These are phyloP conservation scores for Cyberlindnera euphorbiiphila DNA, from an alignment of 805 yeast species.

Conservation along the genomic window DNA sequence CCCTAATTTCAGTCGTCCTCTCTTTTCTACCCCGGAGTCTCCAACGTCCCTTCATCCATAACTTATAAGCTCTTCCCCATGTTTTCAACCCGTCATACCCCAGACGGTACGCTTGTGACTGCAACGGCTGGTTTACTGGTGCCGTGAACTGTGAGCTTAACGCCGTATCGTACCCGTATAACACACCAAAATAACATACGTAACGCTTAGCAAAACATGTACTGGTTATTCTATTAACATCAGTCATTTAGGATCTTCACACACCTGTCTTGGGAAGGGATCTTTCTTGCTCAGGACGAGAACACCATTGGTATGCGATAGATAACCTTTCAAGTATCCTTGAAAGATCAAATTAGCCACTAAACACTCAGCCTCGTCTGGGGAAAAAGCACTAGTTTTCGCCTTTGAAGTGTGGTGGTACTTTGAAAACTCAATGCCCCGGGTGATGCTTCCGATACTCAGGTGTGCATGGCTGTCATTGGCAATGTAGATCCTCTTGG, in stretches of 20 bases:
- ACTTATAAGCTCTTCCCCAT: too few relatives aligned
- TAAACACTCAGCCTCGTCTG: conserved; percentile 63
- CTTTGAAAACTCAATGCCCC: conserved; percentile 38
- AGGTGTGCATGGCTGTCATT: conserved; percentile 30
- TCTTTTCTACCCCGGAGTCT: not conserved
- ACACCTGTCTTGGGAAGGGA: conserved; percentile 56
- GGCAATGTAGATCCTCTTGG: conserved; percentile 35
- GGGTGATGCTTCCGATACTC: conserved; percentile 38
- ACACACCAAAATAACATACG: too few relatives aligned
- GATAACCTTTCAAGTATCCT: conserved; percentile 70
- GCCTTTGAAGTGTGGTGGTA: conserved; percentile 19
- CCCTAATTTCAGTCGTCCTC: too few relatives aligned
- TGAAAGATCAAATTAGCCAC: conserved; percentile 61
- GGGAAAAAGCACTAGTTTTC: conserved; percentile 17
- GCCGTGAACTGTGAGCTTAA: too few relatives aligned
- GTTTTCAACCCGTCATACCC: too few relatives aligned
- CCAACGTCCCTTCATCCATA: not conserved
- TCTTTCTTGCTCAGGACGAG: conserved; percentile 71
- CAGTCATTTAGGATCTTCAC: conserved; percentile 11
- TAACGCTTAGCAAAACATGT: too few relatives aligned
- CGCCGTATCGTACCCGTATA: too few relatives aligned
- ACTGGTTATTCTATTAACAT: not conserved
- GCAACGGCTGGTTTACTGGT: too few relatives aligned
- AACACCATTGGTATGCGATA: conserved; percentile 71
- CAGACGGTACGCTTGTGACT: too few relatives aligned